phyloP scores from a whole-genome alignment of 2,329 filamentous ascomycete species.

The Colletotrichum spaethianum region DNA sequence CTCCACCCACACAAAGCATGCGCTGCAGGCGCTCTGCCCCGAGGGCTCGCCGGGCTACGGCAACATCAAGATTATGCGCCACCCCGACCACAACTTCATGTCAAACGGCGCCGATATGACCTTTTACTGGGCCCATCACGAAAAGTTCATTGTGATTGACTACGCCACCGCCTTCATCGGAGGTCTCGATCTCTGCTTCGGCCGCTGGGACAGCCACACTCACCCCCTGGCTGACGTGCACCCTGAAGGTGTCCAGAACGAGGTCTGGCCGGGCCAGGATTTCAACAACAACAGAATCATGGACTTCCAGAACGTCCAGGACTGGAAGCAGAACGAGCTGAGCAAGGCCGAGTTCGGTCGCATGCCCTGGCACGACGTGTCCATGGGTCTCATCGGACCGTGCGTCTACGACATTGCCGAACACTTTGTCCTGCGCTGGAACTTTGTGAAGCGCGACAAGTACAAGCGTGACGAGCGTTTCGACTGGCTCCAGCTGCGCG shows the following conservation, averaged over 20 bases:
- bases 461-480: constrained; percentile 90
- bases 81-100: constrained; percentile 95
- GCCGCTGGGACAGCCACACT: constrained; percentile 90
- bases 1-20: constrained; percentile 92
- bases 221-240: constrained; percentile 91
- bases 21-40: constrained; percentile 83
- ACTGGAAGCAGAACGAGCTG: constrained; percentile 95
- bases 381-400: constrained; percentile 91
- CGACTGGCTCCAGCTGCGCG: constrained; percentile 87
- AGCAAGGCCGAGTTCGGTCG: constrained; percentile 92
- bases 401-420: constrained; percentile 95
- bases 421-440: constrained; percentile 96
- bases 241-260: constrained; percentile 83
- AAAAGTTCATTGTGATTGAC: constrained; percentile 97
- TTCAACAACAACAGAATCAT: constrained; percentile 98
- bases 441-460: constrained; percentile 97
- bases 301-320: constrained; percentile 91
- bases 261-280: constrained; percentile 95
- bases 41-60: constrained; percentile 85
- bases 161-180: constrained; percentile 93
- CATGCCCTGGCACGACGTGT: constrained; percentile 98
- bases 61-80: constrained; percentile 90
- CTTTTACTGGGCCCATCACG: constrained; percentile 98
- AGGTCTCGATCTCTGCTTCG: constrained; percentile 94
- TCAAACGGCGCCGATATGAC: constrained; percentile 97